A percentile compares a stretch with the other conserved stretches of the same genome.
These are phyloP conservation scores for Pythium sp. DNA, from an alignment of 352 stramenopile species.

Conservation along the genomic window DNA sequence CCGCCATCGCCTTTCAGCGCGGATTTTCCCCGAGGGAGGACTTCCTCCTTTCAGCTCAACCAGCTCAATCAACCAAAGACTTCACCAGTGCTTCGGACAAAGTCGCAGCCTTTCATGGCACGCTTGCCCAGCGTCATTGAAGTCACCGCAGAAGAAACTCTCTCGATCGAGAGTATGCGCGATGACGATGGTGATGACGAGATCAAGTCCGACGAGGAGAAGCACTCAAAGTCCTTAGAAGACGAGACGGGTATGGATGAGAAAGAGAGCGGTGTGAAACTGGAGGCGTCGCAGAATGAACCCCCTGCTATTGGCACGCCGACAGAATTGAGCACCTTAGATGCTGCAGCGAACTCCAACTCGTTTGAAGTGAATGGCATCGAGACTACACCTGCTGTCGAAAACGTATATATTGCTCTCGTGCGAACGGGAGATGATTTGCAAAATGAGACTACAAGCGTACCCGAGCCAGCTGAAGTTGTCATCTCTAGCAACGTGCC, in stretches of 20 bases:
- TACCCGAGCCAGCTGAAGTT: not conserved
- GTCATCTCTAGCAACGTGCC: not conserved
- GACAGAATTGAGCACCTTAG: not conserved
- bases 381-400: not conserved
- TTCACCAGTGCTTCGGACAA: conserved; percentile 21
- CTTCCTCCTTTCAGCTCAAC: conserved; percentile 24
- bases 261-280: not conserved
- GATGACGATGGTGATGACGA: not conserved
- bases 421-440: not conserved
- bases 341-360: not conserved
- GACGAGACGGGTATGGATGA: not conserved
- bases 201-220: not conserved
- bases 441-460: not conserved
- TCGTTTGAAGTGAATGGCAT: not conserved
- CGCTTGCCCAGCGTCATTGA: conserved; percentile 38
- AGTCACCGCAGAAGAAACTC: conserved; percentile 13
- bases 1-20: not conserved
- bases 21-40: conserved; percentile 11
- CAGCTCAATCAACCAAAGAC: conserved; percentile 6
- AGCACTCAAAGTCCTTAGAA: not conserved
- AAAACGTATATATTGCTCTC: not conserved
- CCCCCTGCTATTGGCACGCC: not conserved
- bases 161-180: not conserved
- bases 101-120: conserved; percentile 27
- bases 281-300: not conserved